Conservation (phyloP, 192 early-diverging fungal genomes). For the Umbelopsis isabellina region DNA sequence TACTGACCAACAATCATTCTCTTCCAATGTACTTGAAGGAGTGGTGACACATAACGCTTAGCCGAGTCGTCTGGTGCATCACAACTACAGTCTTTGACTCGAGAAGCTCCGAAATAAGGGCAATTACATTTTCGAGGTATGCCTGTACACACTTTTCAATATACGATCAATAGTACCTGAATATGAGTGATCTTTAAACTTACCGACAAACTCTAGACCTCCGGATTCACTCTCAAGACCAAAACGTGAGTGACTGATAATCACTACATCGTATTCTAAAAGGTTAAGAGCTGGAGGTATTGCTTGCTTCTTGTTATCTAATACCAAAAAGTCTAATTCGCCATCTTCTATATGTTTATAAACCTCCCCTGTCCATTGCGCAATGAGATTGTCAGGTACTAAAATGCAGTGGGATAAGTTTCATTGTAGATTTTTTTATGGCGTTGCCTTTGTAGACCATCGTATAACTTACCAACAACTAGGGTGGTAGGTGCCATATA, state of each 20-base stretch:
- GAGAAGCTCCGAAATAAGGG: constrained; percentile 44
- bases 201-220: constrained; percentile 34
- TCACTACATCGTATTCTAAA: constrained; percentile 67
- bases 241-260: constrained; percentile 69
- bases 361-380: constrained; percentile 80
- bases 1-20: constrained; percentile 64
- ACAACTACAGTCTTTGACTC: constrained; percentile 30
- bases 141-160: background rate
- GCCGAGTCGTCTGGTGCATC: constrained; percentile 25
- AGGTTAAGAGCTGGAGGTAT: constrained; percentile 59
- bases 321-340: constrained; percentile 43
- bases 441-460: no score
- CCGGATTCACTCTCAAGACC: constrained; percentile 59
- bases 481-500: constrained; percentile 69
- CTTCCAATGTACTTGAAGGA: constrained; percentile 76
- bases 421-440: no score
- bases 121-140: constrained; percentile 38
- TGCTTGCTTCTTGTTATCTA: constrained; percentile 45
- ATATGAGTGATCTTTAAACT: background rate
- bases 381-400: constrained; percentile 76
- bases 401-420: background rate
- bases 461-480: constrained; percentile 47
- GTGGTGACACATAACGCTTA: constrained; percentile 57
- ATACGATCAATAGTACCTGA: constrained; percentile 29
- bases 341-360: constrained; percentile 70